A percentile compares a stretch with the other conserved stretches of the same genome.
phyloP scores from a whole-genome alignment of 345 rosid species.

The Aethionema arabicum region DNA sequence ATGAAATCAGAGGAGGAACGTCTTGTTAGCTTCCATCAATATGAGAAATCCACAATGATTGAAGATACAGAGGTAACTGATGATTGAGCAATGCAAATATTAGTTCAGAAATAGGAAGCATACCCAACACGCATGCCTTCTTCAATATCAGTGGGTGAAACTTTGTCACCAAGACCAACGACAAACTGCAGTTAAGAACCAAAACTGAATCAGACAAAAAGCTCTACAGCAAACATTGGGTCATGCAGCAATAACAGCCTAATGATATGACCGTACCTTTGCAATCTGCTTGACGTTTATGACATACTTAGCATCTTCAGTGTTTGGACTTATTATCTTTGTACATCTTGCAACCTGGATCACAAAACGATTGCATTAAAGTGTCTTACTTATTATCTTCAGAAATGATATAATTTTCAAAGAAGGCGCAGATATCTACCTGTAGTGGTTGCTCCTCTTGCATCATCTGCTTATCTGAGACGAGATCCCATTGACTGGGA shows the following conservation, averaged over 20 bases:
- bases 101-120: constrained; percentile 29
- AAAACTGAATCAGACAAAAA: constrained; percentile 19
- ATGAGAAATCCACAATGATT: neutral
- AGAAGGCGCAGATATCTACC: constrained; percentile 18
- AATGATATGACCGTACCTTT: constrained; percentile 46
- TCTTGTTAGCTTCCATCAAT: neutral
- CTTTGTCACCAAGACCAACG: constrained; percentile 98
- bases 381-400: neutral
- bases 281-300: constrained; percentile 98
- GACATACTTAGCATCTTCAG: constrained; percentile 94
- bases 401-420: neutral
- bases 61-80: constrained; percentile 5
- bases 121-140: constrained; percentile 99
- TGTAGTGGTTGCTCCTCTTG: constrained; percentile 99
- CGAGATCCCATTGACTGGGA: constrained; percentile 99
- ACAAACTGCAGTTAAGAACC: constrained; percentile 58
- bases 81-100: constrained; percentile 1
- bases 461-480: constrained; percentile 99
- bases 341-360: constrained; percentile 92
- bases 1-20: neutral
- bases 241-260: neutral
- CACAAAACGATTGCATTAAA: neutral
- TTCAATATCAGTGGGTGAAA: constrained; percentile 93
- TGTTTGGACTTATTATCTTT: constrained; percentile 89
- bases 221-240: constrained; percentile 1